A percentile compares a stretch with the other conserved stretches of the same genome.
phyloP scores from a whole-genome alignment of 495 filamentous ascomycete genomes.

The Penicillium bovifimosum region DNA sequence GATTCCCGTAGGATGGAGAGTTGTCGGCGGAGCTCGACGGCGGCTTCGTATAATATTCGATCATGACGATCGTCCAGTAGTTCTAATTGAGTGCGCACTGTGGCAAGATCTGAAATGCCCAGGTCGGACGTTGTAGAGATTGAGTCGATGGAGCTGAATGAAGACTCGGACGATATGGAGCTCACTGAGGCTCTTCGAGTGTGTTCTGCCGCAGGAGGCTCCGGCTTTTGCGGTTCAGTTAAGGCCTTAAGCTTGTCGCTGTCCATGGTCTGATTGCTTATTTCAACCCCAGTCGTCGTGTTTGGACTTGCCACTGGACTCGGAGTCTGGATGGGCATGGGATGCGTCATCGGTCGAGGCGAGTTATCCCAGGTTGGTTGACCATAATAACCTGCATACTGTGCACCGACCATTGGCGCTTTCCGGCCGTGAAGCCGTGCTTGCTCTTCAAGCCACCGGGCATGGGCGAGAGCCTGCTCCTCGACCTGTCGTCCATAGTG shows the following conservation, averaged over 20 bases:
- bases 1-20: slow-evolving; percentile 33
- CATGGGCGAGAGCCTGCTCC: slow-evolving; percentile 38
- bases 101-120: slow-evolving; percentile 36
- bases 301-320: slow-evolving; percentile 2
- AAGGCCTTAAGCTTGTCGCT: not conserved
- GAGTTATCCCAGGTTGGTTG: slow-evolving; percentile 8
- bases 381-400: not conserved
- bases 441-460: slow-evolving; percentile 41
- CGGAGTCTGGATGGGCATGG: not conserved
- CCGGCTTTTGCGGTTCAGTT: not conserved
- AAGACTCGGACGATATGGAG: slow-evolving; percentile 36
- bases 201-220: slow-evolving; percentile 9
- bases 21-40: slow-evolving; percentile 36
- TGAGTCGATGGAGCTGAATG: slow-evolving; percentile 40
- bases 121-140: slow-evolving; percentile 41
- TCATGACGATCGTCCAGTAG: slow-evolving; percentile 37
- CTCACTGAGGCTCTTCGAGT: slow-evolving; percentile 31
- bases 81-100: slow-evolving; percentile 36
- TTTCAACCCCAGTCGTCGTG: not conserved
- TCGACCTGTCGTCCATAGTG: slow-evolving; percentile 39
- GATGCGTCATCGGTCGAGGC: not conserved
- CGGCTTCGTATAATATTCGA: slow-evolving; percentile 36
- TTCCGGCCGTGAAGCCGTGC: slow-evolving; percentile 28
- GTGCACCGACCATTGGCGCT: slow-evolving; percentile 2
- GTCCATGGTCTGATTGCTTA: not conserved